phyloP scores from a whole-genome alignment of 495 filamentous ascomycete species.

The Aspergillus sclerotiicarbonarius region DNA sequence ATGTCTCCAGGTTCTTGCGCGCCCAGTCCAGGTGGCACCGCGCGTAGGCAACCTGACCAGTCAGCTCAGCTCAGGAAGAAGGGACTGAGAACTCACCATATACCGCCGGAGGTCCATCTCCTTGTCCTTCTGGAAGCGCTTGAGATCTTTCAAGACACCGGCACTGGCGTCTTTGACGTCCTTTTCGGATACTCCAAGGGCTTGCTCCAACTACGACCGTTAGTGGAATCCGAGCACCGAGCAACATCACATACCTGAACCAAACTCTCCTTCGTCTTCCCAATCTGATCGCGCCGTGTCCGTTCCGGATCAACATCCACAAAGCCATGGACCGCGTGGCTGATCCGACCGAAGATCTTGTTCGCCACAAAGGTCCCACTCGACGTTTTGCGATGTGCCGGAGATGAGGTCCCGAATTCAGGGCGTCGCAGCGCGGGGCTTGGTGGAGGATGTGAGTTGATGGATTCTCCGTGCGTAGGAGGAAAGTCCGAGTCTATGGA shows the following conservation, averaged over 20 bases:
- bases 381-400: slow-evolving; percentile 64
- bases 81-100: slow-evolving; percentile 65
- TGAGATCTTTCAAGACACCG: slow-evolving; percentile 82
- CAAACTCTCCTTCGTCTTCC: slow-evolving; percentile 81
- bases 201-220: slow-evolving; percentile 75
- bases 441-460: slow-evolving; percentile 54
- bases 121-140: slow-evolving; percentile 90
- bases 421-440: slow-evolving; percentile 31
- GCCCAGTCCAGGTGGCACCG: slow-evolving; percentile 97
- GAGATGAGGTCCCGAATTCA: slow-evolving; percentile 27
- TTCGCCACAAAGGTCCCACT: slow-evolving; percentile 83
- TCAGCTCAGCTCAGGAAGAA: background rate
- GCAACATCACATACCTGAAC: slow-evolving; percentile 47
- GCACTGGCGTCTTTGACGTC: slow-evolving; percentile 89
- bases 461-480: slow-evolving; percentile 73
- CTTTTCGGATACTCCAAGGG: slow-evolving; percentile 76
- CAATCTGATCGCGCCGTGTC: slow-evolving; percentile 87
- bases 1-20: slow-evolving; percentile 92
- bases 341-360: slow-evolving; percentile 92
- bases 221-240: background rate
- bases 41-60: slow-evolving; percentile 80
- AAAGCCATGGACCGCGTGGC: slow-evolving; percentile 91
- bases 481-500: slow-evolving; percentile 95
- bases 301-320: slow-evolving; percentile 94
- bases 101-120: slow-evolving; percentile 90